These are phyloP conservation scores for Mortierella polycephala DNA, from an alignment of 371 early-diverging fungal species.

Conservation along the genomic window DNA sequence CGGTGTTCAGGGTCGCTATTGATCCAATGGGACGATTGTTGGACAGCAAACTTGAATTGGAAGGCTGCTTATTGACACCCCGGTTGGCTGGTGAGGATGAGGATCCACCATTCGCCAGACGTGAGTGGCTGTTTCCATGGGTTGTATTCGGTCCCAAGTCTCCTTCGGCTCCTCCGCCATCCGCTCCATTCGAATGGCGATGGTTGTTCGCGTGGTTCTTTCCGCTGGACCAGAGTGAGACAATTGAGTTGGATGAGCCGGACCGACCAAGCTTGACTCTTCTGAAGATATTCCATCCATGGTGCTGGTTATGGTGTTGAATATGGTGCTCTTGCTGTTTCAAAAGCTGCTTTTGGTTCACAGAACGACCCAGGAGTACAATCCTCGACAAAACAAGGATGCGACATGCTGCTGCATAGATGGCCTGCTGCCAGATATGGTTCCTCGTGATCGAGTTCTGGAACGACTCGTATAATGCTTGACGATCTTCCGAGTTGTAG, in stretches of 20 bases:
- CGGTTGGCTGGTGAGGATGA: neutral
- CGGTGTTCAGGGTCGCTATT: neutral
- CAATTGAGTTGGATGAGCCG: conserved; percentile 42
- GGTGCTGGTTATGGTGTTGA: conserved; percentile 40
- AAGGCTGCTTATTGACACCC: conserved; percentile 6
- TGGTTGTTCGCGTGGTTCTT: conserved; percentile 17
- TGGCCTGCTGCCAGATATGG: conserved; percentile 56
- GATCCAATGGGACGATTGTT: conserved; percentile 7
- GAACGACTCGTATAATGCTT: conserved; percentile 51
- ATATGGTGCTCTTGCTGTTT: conserved; percentile 43
- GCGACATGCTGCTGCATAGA: conserved; percentile 54
- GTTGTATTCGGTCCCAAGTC: conserved; percentile 23
- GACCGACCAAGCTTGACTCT: conserved; percentile 32
- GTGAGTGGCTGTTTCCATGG: conserved; percentile 31
- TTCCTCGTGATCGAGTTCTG: conserved; percentile 56
- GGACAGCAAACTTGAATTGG: conserved; percentile 30
- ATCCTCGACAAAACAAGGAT: conserved; percentile 51
- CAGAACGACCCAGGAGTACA: conserved; percentile 44
- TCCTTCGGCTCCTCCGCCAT: conserved; percentile 29
- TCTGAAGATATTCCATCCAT: conserved; percentile 51
- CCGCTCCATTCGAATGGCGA: conserved; percentile 29
- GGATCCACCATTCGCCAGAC: conserved; percentile 3
- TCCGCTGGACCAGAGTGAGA: conserved; percentile 28
- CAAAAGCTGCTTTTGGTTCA: conserved; percentile 37
- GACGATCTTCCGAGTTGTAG: conserved; percentile 57